phyloP scores from a whole-genome alignment of 306 rosid genomes.

The Gillenia trifoliata region DNA sequence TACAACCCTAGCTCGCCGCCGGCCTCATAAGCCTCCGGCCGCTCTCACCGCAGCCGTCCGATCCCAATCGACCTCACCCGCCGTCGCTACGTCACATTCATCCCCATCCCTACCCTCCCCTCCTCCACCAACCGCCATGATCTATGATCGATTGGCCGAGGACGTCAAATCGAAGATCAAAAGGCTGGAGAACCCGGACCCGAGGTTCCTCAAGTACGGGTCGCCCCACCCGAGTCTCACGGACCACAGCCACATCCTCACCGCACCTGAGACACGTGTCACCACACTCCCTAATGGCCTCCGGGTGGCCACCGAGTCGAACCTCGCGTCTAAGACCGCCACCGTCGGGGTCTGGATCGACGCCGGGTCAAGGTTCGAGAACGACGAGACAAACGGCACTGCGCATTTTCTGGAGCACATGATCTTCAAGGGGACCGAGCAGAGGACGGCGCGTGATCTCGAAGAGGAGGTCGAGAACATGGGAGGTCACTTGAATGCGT shows the following conservation, averaged over 20 bases:
- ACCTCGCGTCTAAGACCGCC: constrained; percentile 56
- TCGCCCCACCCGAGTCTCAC: constrained; percentile 61
- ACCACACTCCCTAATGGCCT: constrained; percentile 84
- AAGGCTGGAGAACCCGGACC: constrained; percentile 77
- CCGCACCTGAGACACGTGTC: constrained; percentile 80
- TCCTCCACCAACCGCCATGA: constrained; percentile 71
- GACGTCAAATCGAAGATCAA: constrained; percentile 61
- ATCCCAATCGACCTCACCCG: constrained; percentile 42
- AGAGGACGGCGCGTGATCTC: constrained; percentile 61
- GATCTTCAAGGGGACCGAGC: constrained; percentile 90
- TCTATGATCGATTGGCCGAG: constrained; percentile 89
- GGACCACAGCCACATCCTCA: constrained; percentile 69
- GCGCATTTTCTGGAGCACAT: constrained; percentile 93
- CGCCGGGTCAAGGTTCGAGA: constrained; percentile 89
- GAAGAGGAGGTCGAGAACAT: constrained; percentile 95
- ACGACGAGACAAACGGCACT: constrained; percentile 84
- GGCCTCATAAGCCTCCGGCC: constrained; percentile 23
- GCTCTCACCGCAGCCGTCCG: constrained; percentile 31
- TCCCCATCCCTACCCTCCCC: constrained; percentile 44
- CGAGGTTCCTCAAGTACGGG: constrained; percentile 81
- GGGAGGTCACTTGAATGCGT: constrained; percentile 94
- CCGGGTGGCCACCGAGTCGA: constrained; percentile 83
- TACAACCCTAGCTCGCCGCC: constrained; percentile 58
- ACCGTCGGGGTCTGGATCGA: constrained; percentile 97
- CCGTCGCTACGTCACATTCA: constrained; percentile 23